These are phyloP conservation scores for Sugiyamaella neomexicana DNA, from an alignment of 1,139 yeast species.

Conservation along the genomic window DNA sequence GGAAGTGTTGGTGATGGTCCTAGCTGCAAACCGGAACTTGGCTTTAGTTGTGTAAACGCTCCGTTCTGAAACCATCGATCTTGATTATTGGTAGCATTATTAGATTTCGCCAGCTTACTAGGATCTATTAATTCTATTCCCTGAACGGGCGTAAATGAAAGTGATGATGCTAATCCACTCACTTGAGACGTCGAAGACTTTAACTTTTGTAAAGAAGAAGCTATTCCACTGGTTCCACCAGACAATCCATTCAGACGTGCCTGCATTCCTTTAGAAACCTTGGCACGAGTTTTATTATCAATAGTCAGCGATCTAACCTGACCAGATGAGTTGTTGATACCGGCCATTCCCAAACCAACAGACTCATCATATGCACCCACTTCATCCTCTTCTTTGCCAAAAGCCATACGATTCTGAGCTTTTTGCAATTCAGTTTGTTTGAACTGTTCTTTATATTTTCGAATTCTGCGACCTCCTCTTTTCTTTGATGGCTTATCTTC, in stretches of 20 bases:
- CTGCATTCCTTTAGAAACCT: slow-evolving; percentile 40
- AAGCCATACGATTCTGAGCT: slow-evolving; percentile 81
- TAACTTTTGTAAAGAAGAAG: slow-evolving; percentile 12
- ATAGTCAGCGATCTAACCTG: slow-evolving; percentile 42
- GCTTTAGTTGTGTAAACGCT: slow-evolving; percentile 34
- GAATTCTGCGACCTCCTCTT: slow-evolving; percentile 79
- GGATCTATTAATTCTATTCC: slow-evolving; percentile 40
- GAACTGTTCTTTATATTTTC: slow-evolving; percentile 79
- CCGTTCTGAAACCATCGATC: slow-evolving; percentile 39
- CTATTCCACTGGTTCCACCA: slow-evolving; percentile 2
- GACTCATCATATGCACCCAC: slow-evolving; percentile 69
- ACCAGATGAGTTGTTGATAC: slow-evolving; percentile 37
- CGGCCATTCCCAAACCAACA: slow-evolving; percentile 77
- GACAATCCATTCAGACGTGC: slow-evolving; percentile 29
- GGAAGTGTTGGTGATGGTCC: slow-evolving; percentile 15
- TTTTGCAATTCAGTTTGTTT: slow-evolving; percentile 77
- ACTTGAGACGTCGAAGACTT: slow-evolving; percentile 16
- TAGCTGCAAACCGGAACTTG: slow-evolving; percentile 22
- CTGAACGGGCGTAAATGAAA: slow-evolving; percentile 37
- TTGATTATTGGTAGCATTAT: slow-evolving; percentile 10
- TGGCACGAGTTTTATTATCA: slow-evolving; percentile 38
- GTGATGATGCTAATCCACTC: slow-evolving; percentile 37
- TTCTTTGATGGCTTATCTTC: slow-evolving; percentile 74
- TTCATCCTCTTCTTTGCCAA: slow-evolving; percentile 69
- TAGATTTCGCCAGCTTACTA: slow-evolving; percentile 18